Percentiles rank a stretch among this genome's conserved stretches.
These are phyloP conservation scores for Eucalyptus caleyi DNA, from an alignment of 345 rosid species.

Conservation along the genomic window DNA sequence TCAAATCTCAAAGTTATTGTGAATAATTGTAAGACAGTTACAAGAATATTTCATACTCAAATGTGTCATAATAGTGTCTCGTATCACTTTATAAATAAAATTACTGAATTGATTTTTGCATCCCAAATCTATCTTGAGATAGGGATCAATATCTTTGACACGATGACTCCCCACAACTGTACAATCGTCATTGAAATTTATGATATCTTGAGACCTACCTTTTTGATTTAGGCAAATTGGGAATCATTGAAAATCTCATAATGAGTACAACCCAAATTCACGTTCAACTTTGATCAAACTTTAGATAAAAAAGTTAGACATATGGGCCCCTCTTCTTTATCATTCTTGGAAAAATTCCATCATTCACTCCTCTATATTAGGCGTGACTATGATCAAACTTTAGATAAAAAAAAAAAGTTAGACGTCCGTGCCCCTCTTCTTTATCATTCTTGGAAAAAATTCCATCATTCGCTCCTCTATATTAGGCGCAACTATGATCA, in stretches of 20 bases:
- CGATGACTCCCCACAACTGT: neutral
- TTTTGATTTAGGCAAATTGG: too few relatives aligned
- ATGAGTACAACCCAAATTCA: neutral
- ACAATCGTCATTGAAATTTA: fast-evolving
- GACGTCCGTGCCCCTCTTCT: fast-evolving
- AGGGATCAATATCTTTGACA: too few relatives aligned
- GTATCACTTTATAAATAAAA: too few relatives aligned
- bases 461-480: too few relatives aligned
- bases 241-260: neutral
- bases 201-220: neutral
- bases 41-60: neutral
- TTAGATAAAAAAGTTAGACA: too few relatives aligned
- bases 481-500: too few relatives aligned
- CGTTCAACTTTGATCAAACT: too few relatives aligned
- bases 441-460: too few relatives aligned
- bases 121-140: neutral
- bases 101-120: neutral
- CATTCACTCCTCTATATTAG: neutral
- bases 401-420: too few relatives aligned
- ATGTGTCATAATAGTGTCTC: too few relatives aligned
- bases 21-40: neutral
- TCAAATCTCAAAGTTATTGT: neutral
- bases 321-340: neutral
- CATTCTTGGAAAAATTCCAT: neutral
- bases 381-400: neutral